Base-by-base conservation (phyloP, 306 rosid species). In the Dalbergia cochinchinensis region DNA sequence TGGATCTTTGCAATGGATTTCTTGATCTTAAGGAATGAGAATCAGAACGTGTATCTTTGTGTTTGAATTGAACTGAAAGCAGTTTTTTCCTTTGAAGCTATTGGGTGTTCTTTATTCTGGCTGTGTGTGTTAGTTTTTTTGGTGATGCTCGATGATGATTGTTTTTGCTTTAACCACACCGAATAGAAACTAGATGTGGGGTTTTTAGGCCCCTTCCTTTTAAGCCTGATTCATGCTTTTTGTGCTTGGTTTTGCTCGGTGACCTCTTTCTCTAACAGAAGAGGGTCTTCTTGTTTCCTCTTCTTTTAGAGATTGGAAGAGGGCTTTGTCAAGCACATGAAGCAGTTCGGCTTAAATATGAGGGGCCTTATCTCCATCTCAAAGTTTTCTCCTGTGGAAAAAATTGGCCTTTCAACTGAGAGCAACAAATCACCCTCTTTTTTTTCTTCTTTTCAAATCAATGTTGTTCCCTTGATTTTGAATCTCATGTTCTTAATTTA, bases 131-230 rank as follows among this genome's bases (percentile, higher is more conserved):
- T 11, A 34, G 60, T 4, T 9, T 10, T 20, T 60, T 20, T 45
- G 55, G 18, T 26, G n/a, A 6, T 75, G 94, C 94, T 91, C 89
- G 44, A 85, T 91, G 97, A 91, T 91, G 94, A 86, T 91, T 89
- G 34, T 5, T 78, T 79, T 77, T 86, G 94, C 96, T 89, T 91
- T 86, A 91, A 91, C 96, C 96, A 91, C 92, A 89, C 94, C 16
- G 91, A 86, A 85, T 1, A 22, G 89, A 86, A 50, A 4, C 75
- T 65, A 76, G 70, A 37, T 51, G 69, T 50, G 68, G 53, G 85
- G 73, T 13, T 70, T 71, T 5, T 12, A 7, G 34, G 62, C 61
- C 11, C 51, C 26, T 87, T 54, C 60, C 14, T 48, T 63, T n/a
- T 39, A 39, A 65, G 63, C 19, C 31, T 22, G 7, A 64, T 18